phyloP scores from a whole-genome alignment of 2,329 filamentous ascomycete species.

The Alternaria brassicae region DNA sequence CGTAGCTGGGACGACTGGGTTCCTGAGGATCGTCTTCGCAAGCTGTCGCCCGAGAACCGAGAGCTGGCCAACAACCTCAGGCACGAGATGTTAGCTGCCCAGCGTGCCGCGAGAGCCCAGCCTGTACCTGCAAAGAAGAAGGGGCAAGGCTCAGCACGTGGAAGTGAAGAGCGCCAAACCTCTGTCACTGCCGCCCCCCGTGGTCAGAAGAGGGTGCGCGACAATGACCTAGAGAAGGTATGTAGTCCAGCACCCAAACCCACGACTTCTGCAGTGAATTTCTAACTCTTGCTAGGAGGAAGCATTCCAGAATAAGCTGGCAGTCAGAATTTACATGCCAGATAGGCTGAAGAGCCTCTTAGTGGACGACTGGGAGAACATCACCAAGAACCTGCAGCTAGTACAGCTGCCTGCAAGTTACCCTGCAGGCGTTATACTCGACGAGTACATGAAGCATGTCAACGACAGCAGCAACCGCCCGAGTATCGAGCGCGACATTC shows the following conservation, averaged over 20 bases:
- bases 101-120: slow-evolving; percentile 55
- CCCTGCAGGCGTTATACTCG: slow-evolving; percentile 77
- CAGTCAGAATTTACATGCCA: slow-evolving; percentile 84
- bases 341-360: slow-evolving; percentile 90
- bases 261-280: background rate
- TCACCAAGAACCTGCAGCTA: slow-evolving; percentile 92
- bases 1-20: slow-evolving; percentile 97
- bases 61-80: slow-evolving; percentile 80
- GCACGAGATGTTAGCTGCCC: slow-evolving; percentile 69
- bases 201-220: slow-evolving; percentile 76
- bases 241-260: slow-evolving; percentile 23
- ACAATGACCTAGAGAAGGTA: slow-evolving; percentile 84
- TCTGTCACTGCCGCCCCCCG: slow-evolving; percentile 63
- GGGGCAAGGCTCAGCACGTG: slow-evolving; percentile 68
- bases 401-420: slow-evolving; percentile 81
- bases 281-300: slow-evolving; percentile 72
- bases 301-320: slow-evolving; percentile 79
- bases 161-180: slow-evolving; percentile 78
- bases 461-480: slow-evolving; percentile 65
- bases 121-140: slow-evolving; percentile 61
- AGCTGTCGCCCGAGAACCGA: slow-evolving; percentile 93
- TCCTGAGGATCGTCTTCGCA: slow-evolving; percentile 87
- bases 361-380: slow-evolving; percentile 98
- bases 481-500: slow-evolving; percentile 78
- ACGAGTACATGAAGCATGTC: slow-evolving; percentile 80